These are phyloP conservation scores for Cyclaneusma minus DNA, from an alignment of 2,329 filamentous ascomycete genomes.

Conservation along the genomic window DNA sequence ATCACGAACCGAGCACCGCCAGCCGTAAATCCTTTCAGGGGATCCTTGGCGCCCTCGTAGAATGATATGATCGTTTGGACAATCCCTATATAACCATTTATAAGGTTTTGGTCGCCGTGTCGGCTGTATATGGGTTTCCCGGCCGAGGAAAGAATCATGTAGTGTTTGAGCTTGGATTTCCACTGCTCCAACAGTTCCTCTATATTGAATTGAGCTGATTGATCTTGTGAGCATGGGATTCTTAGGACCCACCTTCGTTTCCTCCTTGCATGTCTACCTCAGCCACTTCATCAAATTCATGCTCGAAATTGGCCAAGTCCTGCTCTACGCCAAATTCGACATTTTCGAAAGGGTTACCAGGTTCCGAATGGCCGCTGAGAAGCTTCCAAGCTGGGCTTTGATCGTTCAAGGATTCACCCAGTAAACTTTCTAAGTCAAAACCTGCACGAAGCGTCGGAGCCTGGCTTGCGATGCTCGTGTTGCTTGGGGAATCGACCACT, in stretches of 20 bases:
- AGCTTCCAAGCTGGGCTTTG: conserved; percentile 55
- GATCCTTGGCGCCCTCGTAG: conserved; percentile 68
- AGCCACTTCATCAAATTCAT: conserved; percentile 66
- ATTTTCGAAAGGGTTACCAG: conserved; percentile 44
- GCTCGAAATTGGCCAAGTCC: conserved; percentile 50
- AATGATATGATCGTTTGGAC: conserved; percentile 97
- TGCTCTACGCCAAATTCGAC: conserved; percentile 22
- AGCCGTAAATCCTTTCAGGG: conserved; percentile 72
- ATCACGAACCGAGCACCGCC: conserved; percentile 76
- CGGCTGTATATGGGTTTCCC: conserved; percentile 96
- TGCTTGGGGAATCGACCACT: conserved; percentile 30
- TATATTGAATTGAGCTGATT: conserved; percentile 14
- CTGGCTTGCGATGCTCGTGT: conserved; percentile 33
- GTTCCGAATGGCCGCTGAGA: conserved; percentile 45
- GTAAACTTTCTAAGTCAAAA: conserved; percentile 63
- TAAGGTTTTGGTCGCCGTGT: conserved; percentile 76
- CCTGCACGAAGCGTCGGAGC: conserved; percentile 30
- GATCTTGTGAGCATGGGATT: not conserved
- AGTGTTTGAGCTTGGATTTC: conserved; percentile 93
- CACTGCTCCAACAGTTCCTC: conserved; percentile 45
- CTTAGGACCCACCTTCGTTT: conserved; percentile 39
- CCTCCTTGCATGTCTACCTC: conserved; percentile 34
- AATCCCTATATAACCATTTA: conserved; percentile 88
- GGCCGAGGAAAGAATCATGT: conserved; percentile 87
- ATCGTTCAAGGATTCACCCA: conserved; percentile 53